Conservation (phyloP, 441 rosid species). For the Corymbia citriodora region DNA sequence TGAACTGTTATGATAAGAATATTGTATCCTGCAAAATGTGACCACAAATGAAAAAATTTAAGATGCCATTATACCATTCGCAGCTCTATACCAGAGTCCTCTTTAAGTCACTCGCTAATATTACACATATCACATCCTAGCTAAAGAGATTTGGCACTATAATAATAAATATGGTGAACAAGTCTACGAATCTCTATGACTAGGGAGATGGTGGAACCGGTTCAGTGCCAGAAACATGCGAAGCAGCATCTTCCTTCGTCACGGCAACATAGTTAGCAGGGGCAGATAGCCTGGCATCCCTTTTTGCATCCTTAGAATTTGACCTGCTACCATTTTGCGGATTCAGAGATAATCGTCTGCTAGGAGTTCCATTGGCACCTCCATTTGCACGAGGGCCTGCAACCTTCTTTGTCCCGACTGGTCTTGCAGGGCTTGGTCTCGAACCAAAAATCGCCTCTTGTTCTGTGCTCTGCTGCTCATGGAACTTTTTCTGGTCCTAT, state of each 20-base stretch:
- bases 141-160: constrained; percentile 21
- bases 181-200: background rate
- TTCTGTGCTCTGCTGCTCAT: constrained; percentile 74
- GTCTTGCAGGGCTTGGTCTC: constrained; percentile 90
- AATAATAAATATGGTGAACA: background rate
- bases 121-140: constrained; percentile 21
- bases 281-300: constrained; percentile 66
- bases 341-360: constrained; percentile 73
- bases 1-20: background rate
- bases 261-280: constrained; percentile 75
- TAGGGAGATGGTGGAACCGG: constrained; percentile 61
- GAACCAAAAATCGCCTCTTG: constrained; percentile 68
- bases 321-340: constrained; percentile 76
- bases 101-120: constrained; percentile 13
- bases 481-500: constrained; percentile 87
- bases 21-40: background rate
- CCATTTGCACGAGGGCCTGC: constrained; percentile 65
- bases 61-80: constrained; percentile 23
- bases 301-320: constrained; percentile 55
- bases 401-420: constrained; percentile 57
- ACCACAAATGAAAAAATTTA: background rate
- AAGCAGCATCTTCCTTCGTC: constrained; percentile 76
- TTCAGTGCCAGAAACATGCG: constrained; percentile 65
- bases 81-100: constrained; percentile 21
- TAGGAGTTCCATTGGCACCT: constrained; percentile 75